phyloP scores from a whole-genome alignment of 2,329 filamentous ascomycete genomes.

The Cladosporium sp. region DNA sequence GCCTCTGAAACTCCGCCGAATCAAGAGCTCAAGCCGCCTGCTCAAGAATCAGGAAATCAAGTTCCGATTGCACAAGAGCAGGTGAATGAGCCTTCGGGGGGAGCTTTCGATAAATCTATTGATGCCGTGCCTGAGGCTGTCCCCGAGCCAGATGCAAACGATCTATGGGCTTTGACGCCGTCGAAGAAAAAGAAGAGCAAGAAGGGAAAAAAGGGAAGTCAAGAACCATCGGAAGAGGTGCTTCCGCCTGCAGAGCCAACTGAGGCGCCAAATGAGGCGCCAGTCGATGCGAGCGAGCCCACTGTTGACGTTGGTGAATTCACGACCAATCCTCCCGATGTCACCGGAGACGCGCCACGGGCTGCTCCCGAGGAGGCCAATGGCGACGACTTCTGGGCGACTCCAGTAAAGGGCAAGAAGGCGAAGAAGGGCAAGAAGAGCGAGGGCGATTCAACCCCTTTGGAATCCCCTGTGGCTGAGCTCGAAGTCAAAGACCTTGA shows the following conservation, averaged over 20 bases:
- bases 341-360: not conserved
- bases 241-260: not conserved
- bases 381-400: slow-evolving; percentile 14
- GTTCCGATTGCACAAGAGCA: no score
- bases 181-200: slow-evolving; percentile 21
- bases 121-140: not conserved
- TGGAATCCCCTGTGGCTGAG: not conserved
- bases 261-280: not conserved
- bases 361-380: slow-evolving; percentile 9
- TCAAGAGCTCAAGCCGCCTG: no score
- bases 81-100: no score
- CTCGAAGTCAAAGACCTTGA: not conserved
- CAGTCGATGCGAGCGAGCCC: not conserved
- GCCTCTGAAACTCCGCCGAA: no score
- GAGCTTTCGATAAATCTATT: no score
- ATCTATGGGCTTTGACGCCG: slow-evolving; percentile 13
- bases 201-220: slow-evolving; percentile 17
- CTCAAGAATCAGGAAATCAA: no score
- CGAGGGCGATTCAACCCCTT: not conserved
- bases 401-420: slow-evolving; percentile 12
- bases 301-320: not conserved
- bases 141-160: slow-evolving; percentile 12
- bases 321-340: not conserved
- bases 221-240: not conserved
- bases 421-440: slow-evolving; percentile 22